These are phyloP conservation scores for Neonothopanus nambi DNA, from an alignment of 1,284 basidiomycete species.

Conservation along the genomic window DNA sequence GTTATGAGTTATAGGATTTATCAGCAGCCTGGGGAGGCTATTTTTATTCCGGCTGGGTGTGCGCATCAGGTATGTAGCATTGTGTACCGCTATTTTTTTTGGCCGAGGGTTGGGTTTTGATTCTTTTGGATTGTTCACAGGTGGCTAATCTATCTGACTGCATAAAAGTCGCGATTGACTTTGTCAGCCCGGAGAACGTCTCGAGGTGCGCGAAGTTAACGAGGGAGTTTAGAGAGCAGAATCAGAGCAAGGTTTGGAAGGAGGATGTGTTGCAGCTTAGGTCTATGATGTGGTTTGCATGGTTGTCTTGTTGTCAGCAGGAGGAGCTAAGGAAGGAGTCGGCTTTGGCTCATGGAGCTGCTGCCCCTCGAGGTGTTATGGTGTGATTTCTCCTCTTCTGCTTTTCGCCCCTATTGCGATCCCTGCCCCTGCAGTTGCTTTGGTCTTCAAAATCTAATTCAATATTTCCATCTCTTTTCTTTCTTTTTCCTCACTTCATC, in stretches of 20 bases:
- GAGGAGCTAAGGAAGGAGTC: constrained; percentile 23
- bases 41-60: constrained; percentile 95
- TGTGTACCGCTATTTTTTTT: constrained; percentile 5
- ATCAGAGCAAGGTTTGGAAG: constrained; percentile 87
- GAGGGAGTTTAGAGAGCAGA: constrained; percentile 87
- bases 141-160: constrained; percentile 88
- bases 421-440: no score
- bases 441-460: no score
- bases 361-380: no score
- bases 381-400: no score
- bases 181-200: constrained; percentile 92
- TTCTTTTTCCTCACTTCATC: no score
- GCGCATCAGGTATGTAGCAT: constrained; percentile 79
- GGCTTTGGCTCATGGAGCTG: no score
- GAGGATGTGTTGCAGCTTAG: constrained; percentile 91
- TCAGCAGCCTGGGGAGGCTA: constrained; percentile 89
- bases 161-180: constrained; percentile 96
- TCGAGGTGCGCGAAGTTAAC: constrained; percentile 82
- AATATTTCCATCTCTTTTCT: no score
- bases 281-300: constrained; percentile 93
- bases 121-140: constrained; percentile 32
- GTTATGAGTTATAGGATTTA: constrained; percentile 84
- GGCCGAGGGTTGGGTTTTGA: background rate
- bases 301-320: constrained; percentile 62
- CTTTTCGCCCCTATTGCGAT: no score